Conservation (phyloP, 2,329 filamentous ascomycete genomes). For the Knufia petricola region DNA sequence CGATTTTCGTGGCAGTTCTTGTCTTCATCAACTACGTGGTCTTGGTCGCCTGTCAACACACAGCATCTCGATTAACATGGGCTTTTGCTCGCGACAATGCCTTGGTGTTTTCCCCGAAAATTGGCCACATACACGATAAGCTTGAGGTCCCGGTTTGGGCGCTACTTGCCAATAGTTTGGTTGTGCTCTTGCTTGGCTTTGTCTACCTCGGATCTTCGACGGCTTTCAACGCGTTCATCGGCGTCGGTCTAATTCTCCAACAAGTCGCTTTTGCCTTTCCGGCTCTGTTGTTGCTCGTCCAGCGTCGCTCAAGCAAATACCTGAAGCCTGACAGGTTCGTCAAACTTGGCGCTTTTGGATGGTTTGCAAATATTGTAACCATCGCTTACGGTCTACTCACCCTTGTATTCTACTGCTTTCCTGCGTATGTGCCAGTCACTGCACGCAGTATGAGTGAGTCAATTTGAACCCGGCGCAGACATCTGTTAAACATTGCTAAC, state of each 20-base stretch:
- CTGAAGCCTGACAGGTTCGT: background rate
- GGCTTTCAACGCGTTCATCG: constrained; percentile 48
- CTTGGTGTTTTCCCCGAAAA: constrained; percentile 12
- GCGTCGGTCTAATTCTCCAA: constrained; percentile 41
- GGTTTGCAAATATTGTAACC: background rate
- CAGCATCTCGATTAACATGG: constrained; percentile 24
- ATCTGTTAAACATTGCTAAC: background rate
- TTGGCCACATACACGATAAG: constrained; percentile 12
- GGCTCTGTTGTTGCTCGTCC: background rate
- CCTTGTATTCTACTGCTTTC: background rate
- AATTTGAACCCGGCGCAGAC: background rate
- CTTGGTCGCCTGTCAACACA: constrained; percentile 6
- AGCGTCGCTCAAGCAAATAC: background rate
- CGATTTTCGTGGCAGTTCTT: constrained; percentile 9
- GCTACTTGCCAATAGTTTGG: constrained; percentile 14
- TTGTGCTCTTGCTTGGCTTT: constrained; percentile 23
- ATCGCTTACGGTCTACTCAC: background rate
- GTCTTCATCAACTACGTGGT: constrained; percentile 4
- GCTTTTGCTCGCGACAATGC: constrained; percentile 23
- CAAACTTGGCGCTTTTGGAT: background rate
- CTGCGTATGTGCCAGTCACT: constrained; percentile 27
- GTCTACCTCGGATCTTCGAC: constrained; percentile 33
- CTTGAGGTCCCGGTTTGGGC: constrained; percentile 21
- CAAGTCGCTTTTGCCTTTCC: background rate
- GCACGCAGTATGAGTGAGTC: constrained; percentile 28